Percentiles rank a stretch among this genome's conserved stretches.
Conservation (phyloP, 257 asterid species). For the Thymus quinquecostatus region DNA sequence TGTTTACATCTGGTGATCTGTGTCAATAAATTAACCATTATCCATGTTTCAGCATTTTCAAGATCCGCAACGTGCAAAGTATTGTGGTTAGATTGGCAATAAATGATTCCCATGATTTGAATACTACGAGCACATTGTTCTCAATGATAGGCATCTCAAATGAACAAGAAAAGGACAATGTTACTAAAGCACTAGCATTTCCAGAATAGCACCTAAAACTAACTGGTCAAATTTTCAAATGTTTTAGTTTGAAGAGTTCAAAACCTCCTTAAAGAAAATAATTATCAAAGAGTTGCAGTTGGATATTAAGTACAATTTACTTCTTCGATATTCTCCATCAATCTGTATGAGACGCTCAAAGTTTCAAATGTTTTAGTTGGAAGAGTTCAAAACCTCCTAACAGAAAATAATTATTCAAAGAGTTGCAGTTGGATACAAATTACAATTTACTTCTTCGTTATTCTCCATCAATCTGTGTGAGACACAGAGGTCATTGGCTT, state of each 20-base stretch:
- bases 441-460: neutral
- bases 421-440: neutral
- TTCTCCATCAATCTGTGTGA: too few relatives aligned
- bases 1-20: neutral
- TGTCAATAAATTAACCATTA: neutral
- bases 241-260: neutral
- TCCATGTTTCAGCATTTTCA: neutral
- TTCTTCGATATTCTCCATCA: too few relatives aligned
- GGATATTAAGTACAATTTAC: too few relatives aligned
- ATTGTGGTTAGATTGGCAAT: neutral
- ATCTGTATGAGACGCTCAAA: too few relatives aligned
- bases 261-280: neutral
- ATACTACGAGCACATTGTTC: neutral
- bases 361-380: neutral
- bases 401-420: neutral
- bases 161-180: neutral
- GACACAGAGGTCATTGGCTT: too few relatives aligned
- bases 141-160: neutral
- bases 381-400: slow-evolving; percentile 6
- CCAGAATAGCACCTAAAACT: neutral
- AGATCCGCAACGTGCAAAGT: neutral
- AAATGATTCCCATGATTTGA: neutral
- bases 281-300: too few relatives aligned
- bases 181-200: neutral
- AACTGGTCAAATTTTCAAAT: neutral